Base-by-base conservation (phyloP, 2,329 filamentous ascomycete species). In the Cryphonectria naterciae region DNA sequence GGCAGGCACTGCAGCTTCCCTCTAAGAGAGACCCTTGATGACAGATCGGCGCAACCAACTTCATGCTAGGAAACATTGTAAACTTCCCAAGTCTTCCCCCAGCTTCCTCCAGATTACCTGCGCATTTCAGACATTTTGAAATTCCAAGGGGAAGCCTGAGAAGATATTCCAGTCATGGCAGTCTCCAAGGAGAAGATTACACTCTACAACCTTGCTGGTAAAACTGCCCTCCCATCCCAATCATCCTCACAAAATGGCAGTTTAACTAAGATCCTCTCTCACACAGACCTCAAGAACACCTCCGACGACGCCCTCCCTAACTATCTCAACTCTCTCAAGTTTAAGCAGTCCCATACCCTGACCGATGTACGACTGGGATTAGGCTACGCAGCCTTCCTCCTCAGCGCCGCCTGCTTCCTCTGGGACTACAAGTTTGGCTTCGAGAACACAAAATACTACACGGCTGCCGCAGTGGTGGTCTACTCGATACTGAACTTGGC, bases 341-440 rank as follows among this genome's bases (percentile, higher is more conserved):
- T 98, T 85, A 88, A 84, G 74, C 94, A 97, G 82, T 91, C 92
- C 74, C 92, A 98, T 83, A 87, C 83, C 70, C 90, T 96, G 64
- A 89, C 91, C 77, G 95, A 98, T 78, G 88, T 97, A 64, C 93
- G 94, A 68, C 90, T 99, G 62, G 87, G 85, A 0, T 86, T 99
- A 11, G 96, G 96, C 74, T 98, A 97, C 83, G 82, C 86, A 28
- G 93, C 94, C 72, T 94, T 98, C 77, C 80, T 87, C 71, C 90
- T 98, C 73, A 92, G 94, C 25, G 95, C 87, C 32, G 92, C 89
- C 73, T 94, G 93, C 77, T 98, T 98, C 85, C 90, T 89, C 73
- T 95, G 94, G 84, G 96, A 99, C 86, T 97, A 94, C 84, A 93
- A 93, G 79, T 85, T 94, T 64, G 95, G 95, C 76, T 98, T 96